These are phyloP conservation scores for Roridomyces roridus DNA, from an alignment of 768 basidiomycete genomes.

Conservation along the genomic window DNA sequence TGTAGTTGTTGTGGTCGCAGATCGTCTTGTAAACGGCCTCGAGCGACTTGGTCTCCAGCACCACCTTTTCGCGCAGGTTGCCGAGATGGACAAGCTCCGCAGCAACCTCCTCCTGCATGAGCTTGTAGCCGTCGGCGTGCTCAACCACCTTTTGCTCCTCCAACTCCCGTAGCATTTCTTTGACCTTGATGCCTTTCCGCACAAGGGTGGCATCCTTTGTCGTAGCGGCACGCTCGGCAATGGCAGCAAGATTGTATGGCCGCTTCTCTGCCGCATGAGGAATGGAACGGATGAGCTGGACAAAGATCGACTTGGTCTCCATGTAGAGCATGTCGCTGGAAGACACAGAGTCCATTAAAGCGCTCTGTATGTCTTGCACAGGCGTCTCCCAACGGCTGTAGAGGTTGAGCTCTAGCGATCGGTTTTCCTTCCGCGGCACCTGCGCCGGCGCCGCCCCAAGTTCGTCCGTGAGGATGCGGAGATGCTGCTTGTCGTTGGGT, in stretches of 20 bases:
- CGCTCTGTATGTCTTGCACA: slow-evolving; percentile 95
- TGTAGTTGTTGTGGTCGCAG: slow-evolving; percentile 97
- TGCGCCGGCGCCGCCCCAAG: slow-evolving; percentile 92
- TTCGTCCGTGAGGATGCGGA: slow-evolving; percentile 96
- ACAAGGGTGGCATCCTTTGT: slow-evolving; percentile 97
- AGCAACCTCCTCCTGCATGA: slow-evolving; percentile 97
- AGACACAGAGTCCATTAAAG: slow-evolving; percentile 96
- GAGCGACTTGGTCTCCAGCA: slow-evolving; percentile 89
- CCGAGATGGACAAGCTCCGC: slow-evolving; percentile 96
- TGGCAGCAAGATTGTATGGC: slow-evolving; percentile 86
- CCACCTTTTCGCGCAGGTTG: slow-evolving; percentile 94
- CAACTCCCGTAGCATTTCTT: slow-evolving; percentile 97
- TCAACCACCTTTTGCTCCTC: slow-evolving; percentile 92
- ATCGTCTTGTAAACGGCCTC: slow-evolving; percentile 99
- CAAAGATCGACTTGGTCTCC: slow-evolving; percentile 99
- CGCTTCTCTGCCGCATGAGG: slow-evolving; percentile 83
- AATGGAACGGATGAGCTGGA: slow-evolving; percentile 94
- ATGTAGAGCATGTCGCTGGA: slow-evolving; percentile 99
- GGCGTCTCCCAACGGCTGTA: slow-evolving; percentile 99
- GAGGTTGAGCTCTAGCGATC: slow-evolving; percentile 87
- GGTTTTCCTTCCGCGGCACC: slow-evolving; percentile 98
- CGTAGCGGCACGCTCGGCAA: slow-evolving; percentile 95
- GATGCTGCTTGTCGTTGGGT: slow-evolving; percentile 96
- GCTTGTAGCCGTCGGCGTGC: slow-evolving; percentile 78
- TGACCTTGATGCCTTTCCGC: slow-evolving; percentile 97